A percentile compares a stretch with the other conserved stretches of the same genome.
Conservation (phyloP, 1,284 basidiomycete genomes). For the Papiliotrema flavescens region DNA sequence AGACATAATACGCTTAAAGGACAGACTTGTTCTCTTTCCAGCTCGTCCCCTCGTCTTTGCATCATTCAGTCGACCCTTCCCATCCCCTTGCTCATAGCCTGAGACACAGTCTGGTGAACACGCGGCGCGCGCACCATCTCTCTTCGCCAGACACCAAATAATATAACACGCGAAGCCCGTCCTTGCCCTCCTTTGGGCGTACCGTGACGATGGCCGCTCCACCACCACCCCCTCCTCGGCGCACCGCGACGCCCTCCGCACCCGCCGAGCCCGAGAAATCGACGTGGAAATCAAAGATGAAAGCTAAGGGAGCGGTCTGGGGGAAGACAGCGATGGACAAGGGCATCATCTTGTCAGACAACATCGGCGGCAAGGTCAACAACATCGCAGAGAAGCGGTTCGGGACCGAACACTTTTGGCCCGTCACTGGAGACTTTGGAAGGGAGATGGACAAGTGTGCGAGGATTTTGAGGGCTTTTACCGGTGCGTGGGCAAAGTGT, state of each 20-base stretch:
- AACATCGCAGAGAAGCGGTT: slow-evolving; percentile 42
- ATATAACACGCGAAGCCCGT: too few species aligned
- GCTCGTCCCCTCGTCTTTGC: too few species aligned
- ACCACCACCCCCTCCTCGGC: slow-evolving; percentile 21
- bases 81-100: too few species aligned
- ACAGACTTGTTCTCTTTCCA: too few species aligned
- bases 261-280: slow-evolving; percentile 7
- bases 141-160: too few species aligned
- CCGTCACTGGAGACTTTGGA: slow-evolving; percentile 52
- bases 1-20: too few species aligned
- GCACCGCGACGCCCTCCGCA: slow-evolving; percentile 8
- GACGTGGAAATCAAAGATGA: slow-evolving; percentile 34
- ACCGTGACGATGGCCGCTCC: not conserved
- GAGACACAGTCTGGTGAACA: too few species aligned
- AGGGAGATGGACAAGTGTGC: slow-evolving; percentile 55
- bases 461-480: slow-evolving; percentile 52
- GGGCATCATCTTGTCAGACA: slow-evolving; percentile 35
- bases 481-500: slow-evolving; percentile 37
- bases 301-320: slow-evolving; percentile 31
- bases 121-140: too few species aligned
- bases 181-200: too few species aligned
- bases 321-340: slow-evolving; percentile 43
- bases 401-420: slow-evolving; percentile 55
- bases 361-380: slow-evolving; percentile 44
- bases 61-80: too few species aligned